phyloP scores from a whole-genome alignment of 2,329 filamentous ascomycete species.

The Hortaea werneckii region DNA sequence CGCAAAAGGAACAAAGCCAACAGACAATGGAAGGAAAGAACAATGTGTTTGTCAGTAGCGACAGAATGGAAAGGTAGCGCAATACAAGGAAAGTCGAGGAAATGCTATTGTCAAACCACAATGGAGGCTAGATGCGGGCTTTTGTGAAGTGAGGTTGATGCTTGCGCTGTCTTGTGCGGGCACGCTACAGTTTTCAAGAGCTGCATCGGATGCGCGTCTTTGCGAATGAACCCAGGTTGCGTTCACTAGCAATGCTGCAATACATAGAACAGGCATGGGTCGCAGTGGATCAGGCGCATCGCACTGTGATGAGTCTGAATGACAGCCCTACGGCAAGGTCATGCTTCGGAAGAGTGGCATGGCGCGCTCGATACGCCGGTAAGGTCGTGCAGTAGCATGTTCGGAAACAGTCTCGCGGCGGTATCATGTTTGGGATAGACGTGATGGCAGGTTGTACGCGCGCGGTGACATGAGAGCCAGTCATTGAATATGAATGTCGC shows the following conservation, averaged over 20 bases:
- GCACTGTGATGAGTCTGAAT: too few relatives aligned
- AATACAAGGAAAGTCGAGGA: slow-evolving; percentile 4
- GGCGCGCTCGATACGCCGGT: slow-evolving; percentile 3
- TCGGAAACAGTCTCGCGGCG: neutral
- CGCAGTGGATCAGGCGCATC: too few relatives aligned
- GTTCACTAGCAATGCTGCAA: neutral
- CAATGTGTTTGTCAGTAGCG: neutral
- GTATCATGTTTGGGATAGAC: neutral
- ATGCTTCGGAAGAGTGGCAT: neutral
- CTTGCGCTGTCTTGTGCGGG: neutral
- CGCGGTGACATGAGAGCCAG: neutral
- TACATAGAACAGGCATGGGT: neutral
- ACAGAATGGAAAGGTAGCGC: neutral
- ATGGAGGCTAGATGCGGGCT: neutral
- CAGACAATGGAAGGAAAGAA: slow-evolving; percentile 1
- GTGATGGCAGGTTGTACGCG: neutral
- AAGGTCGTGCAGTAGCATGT: neutral
- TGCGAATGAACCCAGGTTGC: neutral
- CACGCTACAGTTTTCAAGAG: neutral
- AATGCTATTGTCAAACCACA: neutral
- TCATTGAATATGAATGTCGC: neutral
- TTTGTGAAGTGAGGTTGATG: slow-evolving; percentile 4
- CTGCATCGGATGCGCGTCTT: neutral
- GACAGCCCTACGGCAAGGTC: slow-evolving; percentile 1
- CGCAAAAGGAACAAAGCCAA: slow-evolving; percentile 4